Conservation (phyloP, 306 rosid species). For the Myrica gale region DNA sequence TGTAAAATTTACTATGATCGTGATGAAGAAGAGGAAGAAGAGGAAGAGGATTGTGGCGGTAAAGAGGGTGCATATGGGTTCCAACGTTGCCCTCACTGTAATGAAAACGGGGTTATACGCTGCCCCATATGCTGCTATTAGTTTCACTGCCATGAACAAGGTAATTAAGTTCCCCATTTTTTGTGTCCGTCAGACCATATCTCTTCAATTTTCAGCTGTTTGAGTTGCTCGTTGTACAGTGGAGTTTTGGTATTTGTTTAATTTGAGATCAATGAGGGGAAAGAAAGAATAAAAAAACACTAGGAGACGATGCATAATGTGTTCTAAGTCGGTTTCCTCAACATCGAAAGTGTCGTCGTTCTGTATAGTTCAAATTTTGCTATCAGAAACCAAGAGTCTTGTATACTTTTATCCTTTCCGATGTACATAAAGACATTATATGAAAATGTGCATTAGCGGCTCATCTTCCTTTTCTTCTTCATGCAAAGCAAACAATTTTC, state of each 20-base stretch:
- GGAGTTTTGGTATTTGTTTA: conserved; percentile 33
- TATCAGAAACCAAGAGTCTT: conserved; percentile 24
- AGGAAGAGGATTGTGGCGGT: conserved; percentile 24
- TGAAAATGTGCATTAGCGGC: conserved; percentile 18
- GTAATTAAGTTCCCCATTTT: conserved; percentile 36
- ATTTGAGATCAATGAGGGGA: conserved; percentile 15
- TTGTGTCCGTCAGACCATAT: conserved; percentile 21
- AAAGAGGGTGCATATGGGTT: conserved; percentile 55
- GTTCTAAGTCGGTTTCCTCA: conserved; percentile 28
- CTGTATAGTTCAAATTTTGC: conserved; percentile 30
- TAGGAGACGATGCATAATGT: conserved; percentile 30
- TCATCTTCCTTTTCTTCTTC: background rate
- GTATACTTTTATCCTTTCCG: conserved; percentile 26
- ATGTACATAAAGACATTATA: conserved; percentile 18
- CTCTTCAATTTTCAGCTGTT: conserved; percentile 23
- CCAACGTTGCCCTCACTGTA: conserved; percentile 79
- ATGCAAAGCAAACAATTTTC: background rate
- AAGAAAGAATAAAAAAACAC: background rate
- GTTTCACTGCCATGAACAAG: conserved; percentile 31
- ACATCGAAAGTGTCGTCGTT: conserved; percentile 30
- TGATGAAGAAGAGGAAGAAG: conserved; percentile 34
- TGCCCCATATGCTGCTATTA: conserved; percentile 74
- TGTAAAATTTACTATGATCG: conserved; percentile 78
- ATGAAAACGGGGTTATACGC: conserved; percentile 83
- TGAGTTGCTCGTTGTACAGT: conserved; percentile 60